Conservation (phyloP, 352 stramenopile species). For the Ochromonadaceae sp. region DNA sequence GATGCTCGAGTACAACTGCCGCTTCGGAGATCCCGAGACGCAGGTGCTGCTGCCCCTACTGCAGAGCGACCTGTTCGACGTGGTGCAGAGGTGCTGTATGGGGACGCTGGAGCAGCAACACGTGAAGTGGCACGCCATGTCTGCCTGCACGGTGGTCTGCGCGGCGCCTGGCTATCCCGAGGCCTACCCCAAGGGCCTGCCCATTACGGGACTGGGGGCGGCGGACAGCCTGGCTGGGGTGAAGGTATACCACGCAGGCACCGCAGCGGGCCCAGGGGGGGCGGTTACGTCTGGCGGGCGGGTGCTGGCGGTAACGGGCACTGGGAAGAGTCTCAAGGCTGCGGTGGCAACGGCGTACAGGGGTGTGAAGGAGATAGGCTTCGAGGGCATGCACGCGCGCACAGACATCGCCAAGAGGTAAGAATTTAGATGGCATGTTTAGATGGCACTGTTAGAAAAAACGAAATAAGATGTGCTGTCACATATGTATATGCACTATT, state of each 20-base stretch:
- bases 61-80: slow-evolving; percentile 91
- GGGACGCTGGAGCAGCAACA: slow-evolving; percentile 62
- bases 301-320: slow-evolving; percentile 88
- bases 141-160: slow-evolving; percentile 84
- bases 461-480: no score
- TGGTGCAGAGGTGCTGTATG: slow-evolving; percentile 87
- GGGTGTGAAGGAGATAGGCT: slow-evolving; percentile 49
- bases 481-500: no score
- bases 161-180: slow-evolving; percentile 93
- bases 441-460: neutral
- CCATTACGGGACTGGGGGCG: slow-evolving; percentile 74
- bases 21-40: slow-evolving; percentile 97
- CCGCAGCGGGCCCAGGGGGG: slow-evolving; percentile 40
- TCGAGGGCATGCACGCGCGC: slow-evolving; percentile 80
- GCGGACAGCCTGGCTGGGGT: slow-evolving; percentile 46
- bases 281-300: slow-evolving; percentile 82
- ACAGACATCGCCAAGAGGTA: slow-evolving; percentile 76
- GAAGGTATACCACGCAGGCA: slow-evolving; percentile 98
- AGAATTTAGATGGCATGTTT: neutral
- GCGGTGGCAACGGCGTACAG: slow-evolving; percentile 47
- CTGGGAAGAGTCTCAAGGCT: slow-evolving; percentile 61
- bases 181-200: slow-evolving; percentile 90
- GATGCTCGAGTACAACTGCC: slow-evolving; percentile 98
- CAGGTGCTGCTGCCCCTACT: slow-evolving; percentile 93
- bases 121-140: slow-evolving; percentile 65